Evolutionary conservation across 768 basidiomycete genomes (phyloP).

Genomic region (Antrodiella citrinella): DNA sequence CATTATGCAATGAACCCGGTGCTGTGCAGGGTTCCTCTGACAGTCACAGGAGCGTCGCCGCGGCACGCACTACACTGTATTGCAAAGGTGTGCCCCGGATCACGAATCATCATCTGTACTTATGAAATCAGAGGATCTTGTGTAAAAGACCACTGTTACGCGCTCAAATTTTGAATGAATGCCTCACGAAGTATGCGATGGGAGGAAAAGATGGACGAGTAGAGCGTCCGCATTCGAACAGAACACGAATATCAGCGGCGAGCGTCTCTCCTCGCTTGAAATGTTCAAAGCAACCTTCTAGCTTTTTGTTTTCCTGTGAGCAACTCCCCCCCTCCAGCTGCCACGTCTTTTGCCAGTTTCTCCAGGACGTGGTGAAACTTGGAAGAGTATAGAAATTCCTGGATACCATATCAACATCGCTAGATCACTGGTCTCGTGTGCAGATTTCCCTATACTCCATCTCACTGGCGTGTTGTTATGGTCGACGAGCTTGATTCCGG

Average conservation of each 20-base stretch:
- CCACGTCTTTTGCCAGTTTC: neutral
- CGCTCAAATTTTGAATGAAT: neutral
- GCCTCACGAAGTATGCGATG: neutral
- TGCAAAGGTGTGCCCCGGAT: no score
- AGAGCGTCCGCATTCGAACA: neutral
- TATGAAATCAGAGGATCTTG: no score
- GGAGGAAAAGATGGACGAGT: neutral
- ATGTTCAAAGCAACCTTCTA: neutral
- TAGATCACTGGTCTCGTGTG: neutral
- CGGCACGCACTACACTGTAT: no score
- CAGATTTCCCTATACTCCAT: neutral
- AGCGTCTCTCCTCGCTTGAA: neutral
- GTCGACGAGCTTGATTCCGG: neutral
- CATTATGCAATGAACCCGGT: neutral
- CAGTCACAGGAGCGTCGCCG: no score
- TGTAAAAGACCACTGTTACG: no score
- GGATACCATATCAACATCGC: neutral
- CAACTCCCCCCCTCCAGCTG: neutral
- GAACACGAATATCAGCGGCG: neutral
- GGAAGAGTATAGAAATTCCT: neutral
- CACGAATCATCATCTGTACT: no score
- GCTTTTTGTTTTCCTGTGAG: neutral
- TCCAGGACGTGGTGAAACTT: neutral
- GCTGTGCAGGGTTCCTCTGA: neutral
- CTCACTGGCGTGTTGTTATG: neutral